Evolutionary conservation across 2,329 filamentous ascomycete genomes (phyloP), one percentile per base, ranked within the genome.

Genomic region (Corniculantispora saksenae): DNA sequence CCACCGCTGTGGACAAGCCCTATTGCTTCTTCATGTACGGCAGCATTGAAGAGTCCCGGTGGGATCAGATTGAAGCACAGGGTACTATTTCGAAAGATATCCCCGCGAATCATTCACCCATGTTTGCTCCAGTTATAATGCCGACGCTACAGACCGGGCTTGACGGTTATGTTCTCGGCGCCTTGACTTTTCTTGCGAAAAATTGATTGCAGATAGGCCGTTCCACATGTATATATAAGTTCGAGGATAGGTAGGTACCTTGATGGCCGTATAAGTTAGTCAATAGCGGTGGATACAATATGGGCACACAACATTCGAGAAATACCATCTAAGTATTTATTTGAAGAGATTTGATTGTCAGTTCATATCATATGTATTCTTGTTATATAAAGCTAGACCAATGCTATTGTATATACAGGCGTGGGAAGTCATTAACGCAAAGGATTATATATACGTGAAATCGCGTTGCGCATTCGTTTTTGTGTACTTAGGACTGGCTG

Each of bases 101-200:
- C 13, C 67, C 72, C 1, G 66, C 66, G 0, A 74, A 74, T 3
- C 73, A 74, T 27, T 69, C 69, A 2, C 65, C 72, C 1, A 65
- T 61, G 23, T 74, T 74, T 65, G 70, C 69, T 12, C 72, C 72
- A 0, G 67, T 64, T 0, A 71, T 74, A 1, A 66, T 70, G 0
- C 70, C 72, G 0, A 74, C 72, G 0, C 27, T 74, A 2, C 32
- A 55, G 13, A 72, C 70, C n/a, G 71, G 72, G 0, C 65, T 67
- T 1, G 68, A 72, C 47, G 68, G 68, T 29, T 55, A 69, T 13
- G 65, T 50, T 25, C 27, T 71, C 25, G 70, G 61, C n/a, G 66
- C 70, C 3, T 61, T 71, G 17, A 63, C 67, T 0, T 70, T 70
- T 25, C 54, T 68, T 6, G 29, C 25, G 4, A 55, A 65, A 61